Conservation (phyloP, 2,329 filamentous ascomycete genomes). For the Colletotrichum phormii region DNA sequence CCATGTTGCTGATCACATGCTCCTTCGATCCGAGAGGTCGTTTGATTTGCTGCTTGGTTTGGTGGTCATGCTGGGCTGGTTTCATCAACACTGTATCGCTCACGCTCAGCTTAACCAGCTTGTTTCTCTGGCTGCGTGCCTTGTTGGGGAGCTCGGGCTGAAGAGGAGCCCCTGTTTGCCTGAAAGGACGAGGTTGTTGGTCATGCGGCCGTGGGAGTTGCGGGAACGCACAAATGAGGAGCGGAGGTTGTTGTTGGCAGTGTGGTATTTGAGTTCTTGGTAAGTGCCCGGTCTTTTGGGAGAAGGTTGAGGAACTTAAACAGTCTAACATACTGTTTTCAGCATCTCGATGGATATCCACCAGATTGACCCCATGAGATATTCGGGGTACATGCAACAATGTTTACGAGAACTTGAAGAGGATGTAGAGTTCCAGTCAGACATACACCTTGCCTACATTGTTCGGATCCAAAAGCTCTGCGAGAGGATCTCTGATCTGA, state of each 20-base stretch:
- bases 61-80: constrained; percentile 61
- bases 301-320: accelerated
- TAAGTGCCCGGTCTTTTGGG: constrained; percentile 44
- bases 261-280: constrained; percentile 67
- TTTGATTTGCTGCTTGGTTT: constrained; percentile 62
- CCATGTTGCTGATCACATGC: constrained; percentile 60
- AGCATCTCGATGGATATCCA: constrained; percentile 57
- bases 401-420: constrained; percentile 60
- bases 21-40: constrained; percentile 61
- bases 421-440: constrained; percentile 57
- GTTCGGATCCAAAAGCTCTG: constrained; percentile 62
- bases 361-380: constrained; percentile 61
- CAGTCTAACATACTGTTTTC: constrained; percentile 12
- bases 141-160: constrained; percentile 60
- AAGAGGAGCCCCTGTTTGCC: constrained; percentile 53
- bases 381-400: constrained; percentile 63
- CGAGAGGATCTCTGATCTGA: constrained; percentile 60
- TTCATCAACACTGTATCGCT: constrained; percentile 66
- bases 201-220: constrained; percentile 52
- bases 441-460: constrained; percentile 58
- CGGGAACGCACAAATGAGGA: constrained; percentile 61
- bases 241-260: constrained; percentile 61
- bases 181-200: constrained; percentile 56
- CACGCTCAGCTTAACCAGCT: constrained; percentile 65
- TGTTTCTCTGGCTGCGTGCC: constrained; percentile 58